Evolutionary conservation across 257 asterid genomes (phyloP).

Genomic region (Gentiana dahurica): DNA sequence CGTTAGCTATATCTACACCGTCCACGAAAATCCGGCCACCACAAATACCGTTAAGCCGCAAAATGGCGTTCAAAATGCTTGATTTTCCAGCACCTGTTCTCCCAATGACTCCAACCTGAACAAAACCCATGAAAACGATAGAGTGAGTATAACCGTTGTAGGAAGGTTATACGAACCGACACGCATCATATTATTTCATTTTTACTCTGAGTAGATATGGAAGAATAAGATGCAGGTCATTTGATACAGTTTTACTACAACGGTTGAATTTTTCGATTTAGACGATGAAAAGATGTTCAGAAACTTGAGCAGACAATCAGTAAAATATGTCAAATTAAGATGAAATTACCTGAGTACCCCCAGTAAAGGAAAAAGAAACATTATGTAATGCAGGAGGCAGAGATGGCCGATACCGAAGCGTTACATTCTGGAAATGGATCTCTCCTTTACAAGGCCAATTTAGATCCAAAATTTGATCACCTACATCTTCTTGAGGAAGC

Average conservation of each 20-base stretch:
- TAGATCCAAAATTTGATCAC: conserved; percentile 24
- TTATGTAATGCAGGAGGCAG: conserved; percentile 61
- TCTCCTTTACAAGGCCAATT: conserved; percentile 72
- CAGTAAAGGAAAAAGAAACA: conserved; percentile 49
- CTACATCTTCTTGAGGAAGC: conserved; percentile 60
- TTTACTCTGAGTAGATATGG: too few relatives aligned
- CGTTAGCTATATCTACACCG: conserved; percentile 33
- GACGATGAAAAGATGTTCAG: background rate
- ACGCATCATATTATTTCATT: too few relatives aligned
- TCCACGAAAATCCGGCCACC: conserved; percentile 61
- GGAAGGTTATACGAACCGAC: too few relatives aligned
- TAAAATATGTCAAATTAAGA: background rate
- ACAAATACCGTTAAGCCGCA: conserved; percentile 64
- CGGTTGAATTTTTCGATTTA: too few relatives aligned
- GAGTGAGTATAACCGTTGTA: too few relatives aligned
- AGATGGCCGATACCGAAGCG: conserved; percentile 69
- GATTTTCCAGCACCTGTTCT: conserved; percentile 99
- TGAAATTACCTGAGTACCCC: conserved; percentile 64
- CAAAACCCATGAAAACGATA: background rate
- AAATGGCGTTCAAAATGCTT: conserved; percentile 70
- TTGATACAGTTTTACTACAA: too few relatives aligned
- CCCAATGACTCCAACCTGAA: conserved; percentile 88
- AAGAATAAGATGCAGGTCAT: too few relatives aligned
- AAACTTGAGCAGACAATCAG: background rate
- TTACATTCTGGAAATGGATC: conserved; percentile 62